Base-by-base conservation (phyloP, 176 grass and related monocot species). In the Triticum urartu region DNA sequence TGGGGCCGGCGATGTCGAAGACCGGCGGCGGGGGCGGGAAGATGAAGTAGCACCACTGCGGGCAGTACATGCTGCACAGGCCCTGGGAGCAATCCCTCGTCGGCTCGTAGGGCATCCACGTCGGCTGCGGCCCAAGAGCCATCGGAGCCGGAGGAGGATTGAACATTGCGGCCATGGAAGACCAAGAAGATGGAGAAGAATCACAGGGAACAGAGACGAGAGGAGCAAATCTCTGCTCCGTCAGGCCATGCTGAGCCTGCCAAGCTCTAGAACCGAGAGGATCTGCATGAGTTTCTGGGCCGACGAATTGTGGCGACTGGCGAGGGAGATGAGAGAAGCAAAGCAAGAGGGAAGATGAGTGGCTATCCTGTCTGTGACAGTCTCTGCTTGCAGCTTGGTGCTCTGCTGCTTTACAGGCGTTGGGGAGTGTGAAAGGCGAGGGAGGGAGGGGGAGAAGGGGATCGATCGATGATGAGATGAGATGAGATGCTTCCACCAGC, bases 1-100 rank as follows among this genome's bases (percentile, higher is more conserved):
- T 35, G 38, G 90, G 33, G 9, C 77, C 84, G 54, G 87, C 79
- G 77, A 92, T 68, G 39, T 90, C 92, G 85, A 95, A 88, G 14
- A 84, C 77, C 86, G 81, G 88, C 34, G 95, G 95, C 72, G 95
- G 95, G 2, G 95, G 95, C 52, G 95, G 91, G 88, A 98, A 95
- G 78, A 93, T 66, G 75, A 94, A 79, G 92, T 99, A 99, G 85
- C 97, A 99, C 97, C 97, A 99, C 89, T 99, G 97, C 52, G 85
- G 97, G 78, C 94, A 97, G 85, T 97, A 99, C 75, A 88, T 89
- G 85, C 92, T 99, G 75, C 97, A 99, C 24, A 99, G 83, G 35
- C 97, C 97, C 89, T 94, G 92, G 20, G 97, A 96, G 81, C 97
- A 99, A 42, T 99, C 97, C 79, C 78, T 85, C 11, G 85, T 91